Evolutionary conservation across 768 basidiomycete species (phyloP).

Genomic region (Suillus lakei): DNA sequence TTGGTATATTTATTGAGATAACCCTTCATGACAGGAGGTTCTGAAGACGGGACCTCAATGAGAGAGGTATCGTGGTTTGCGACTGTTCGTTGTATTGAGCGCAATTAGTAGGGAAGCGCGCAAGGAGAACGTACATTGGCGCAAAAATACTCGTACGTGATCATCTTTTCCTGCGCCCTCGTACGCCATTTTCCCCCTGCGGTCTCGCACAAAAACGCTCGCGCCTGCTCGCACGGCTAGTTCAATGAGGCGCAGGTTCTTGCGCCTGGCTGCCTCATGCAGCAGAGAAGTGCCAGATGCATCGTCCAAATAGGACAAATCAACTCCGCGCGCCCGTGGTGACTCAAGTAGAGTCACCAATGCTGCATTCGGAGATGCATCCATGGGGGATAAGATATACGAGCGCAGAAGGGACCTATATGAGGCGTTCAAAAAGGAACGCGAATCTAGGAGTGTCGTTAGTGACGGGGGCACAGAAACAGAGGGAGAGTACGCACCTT

Average conservation of each 20-base stretch:
- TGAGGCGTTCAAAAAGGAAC: constrained; percentile 72
- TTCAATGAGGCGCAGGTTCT: constrained; percentile 82
- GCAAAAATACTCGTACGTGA: constrained; percentile 77
- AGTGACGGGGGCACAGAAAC: not conserved
- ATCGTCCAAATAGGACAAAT: constrained; percentile 83
- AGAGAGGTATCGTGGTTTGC: constrained; percentile 81
- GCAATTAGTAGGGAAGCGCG: not conserved
- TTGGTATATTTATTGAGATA: constrained; percentile 94
- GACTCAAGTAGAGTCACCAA: constrained; percentile 66
- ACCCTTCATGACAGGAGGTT: constrained; percentile 70
- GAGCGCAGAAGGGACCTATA: constrained; percentile 74
- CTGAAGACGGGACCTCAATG: constrained; percentile 52
- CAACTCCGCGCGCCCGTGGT: constrained; percentile 70
- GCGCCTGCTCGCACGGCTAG: constrained; percentile 86
- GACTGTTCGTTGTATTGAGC: constrained; percentile 46
- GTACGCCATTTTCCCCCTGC: constrained; percentile 68
- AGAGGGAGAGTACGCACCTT: constrained; percentile 50
- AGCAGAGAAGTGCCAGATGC: constrained; percentile 77
- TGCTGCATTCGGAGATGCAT: constrained; percentile 44
- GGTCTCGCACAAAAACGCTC: constrained; percentile 86
- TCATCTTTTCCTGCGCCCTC: constrained; percentile 82
- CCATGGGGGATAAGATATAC: constrained; percentile 68
- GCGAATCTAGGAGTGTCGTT: constrained; percentile 60
- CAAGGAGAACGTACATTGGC: constrained; percentile 67
- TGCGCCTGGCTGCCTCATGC: constrained; percentile 85